Percentiles rank a stretch among this genome's conserved stretches.
These are phyloP conservation scores for Phytophthora pinifolia DNA, from an alignment of 352 stramenopile genomes.

Conservation along the genomic window DNA sequence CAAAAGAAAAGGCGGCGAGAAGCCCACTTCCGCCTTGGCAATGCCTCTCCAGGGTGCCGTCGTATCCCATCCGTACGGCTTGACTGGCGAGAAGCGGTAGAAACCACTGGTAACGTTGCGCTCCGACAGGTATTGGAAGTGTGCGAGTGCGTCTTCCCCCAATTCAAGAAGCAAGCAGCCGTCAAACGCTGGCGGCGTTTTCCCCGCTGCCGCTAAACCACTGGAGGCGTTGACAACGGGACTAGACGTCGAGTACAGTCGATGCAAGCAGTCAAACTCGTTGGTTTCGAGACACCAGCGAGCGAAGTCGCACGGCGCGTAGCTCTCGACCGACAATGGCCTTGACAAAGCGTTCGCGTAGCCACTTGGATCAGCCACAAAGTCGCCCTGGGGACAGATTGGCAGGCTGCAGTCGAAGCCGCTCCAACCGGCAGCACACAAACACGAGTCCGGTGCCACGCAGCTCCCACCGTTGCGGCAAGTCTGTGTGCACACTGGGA, in stretches of 20 bases:
- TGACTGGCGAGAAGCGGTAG: slow-evolving; percentile 79
- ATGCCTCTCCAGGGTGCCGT: slow-evolving; percentile 77
- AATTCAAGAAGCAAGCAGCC: slow-evolving; percentile 87
- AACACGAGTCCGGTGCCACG: slow-evolving; percentile 93
- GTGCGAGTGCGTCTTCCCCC: slow-evolving; percentile 63
- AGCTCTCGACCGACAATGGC: slow-evolving; percentile 69
- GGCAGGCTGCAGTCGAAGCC: slow-evolving; percentile 92
- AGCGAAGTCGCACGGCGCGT: slow-evolving; percentile 89
- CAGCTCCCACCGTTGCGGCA: slow-evolving; percentile 92
- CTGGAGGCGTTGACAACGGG: slow-evolving; percentile 41
- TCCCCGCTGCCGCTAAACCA: slow-evolving; percentile 25
- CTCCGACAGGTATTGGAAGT: slow-evolving; percentile 90
- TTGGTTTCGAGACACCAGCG: slow-evolving; percentile 92
- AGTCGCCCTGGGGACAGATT: slow-evolving; percentile 93
- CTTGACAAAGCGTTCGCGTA: slow-evolving; percentile 59
- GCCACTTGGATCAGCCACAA: slow-evolving; percentile 79
- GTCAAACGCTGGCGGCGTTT: slow-evolving; percentile 3
- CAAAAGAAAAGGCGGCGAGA: slow-evolving; percentile 61
- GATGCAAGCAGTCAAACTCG: slow-evolving; percentile 92
- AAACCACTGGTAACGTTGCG: slow-evolving; percentile 67
- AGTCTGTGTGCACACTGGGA: slow-evolving; percentile 86
- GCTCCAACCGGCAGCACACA: slow-evolving; percentile 92
- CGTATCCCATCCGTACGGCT: slow-evolving; percentile 87
- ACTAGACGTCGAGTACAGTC: slow-evolving; percentile 35
- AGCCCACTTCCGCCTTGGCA: slow-evolving; percentile 35